Evolutionary conservation across 1,139 yeast genomes (phyloP).

Genomic region (Yamadazyma diospyri): DNA sequence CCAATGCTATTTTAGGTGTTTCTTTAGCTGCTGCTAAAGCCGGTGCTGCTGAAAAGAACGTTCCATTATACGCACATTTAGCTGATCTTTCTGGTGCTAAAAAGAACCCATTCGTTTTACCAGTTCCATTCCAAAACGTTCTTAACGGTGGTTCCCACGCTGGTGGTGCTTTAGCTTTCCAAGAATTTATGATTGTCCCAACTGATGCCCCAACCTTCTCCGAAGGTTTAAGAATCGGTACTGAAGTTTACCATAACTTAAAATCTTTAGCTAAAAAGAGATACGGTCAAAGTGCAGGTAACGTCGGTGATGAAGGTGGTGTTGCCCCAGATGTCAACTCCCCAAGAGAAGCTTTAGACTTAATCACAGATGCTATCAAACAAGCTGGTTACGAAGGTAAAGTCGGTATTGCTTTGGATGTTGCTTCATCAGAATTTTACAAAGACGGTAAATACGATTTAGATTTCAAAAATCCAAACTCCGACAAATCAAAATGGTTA

Average conservation of each 20-base stretch:
- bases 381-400: slow-evolving; percentile 90
- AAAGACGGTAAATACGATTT: slow-evolving; percentile 93
- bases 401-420: slow-evolving; percentile 87
- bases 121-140: slow-evolving; percentile 97
- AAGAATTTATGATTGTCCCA: slow-evolving; percentile 98
- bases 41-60: slow-evolving; percentile 86
- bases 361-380: slow-evolving; percentile 82
- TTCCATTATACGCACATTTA: slow-evolving; percentile 84
- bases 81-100: slow-evolving; percentile 65
- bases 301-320: slow-evolving; percentile 99
- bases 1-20: slow-evolving; percentile 94
- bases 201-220: slow-evolving; percentile 80
- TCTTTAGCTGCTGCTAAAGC: slow-evolving; percentile 92
- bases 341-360: slow-evolving; percentile 93
- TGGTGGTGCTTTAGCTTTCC: slow-evolving; percentile 97
- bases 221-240: slow-evolving; percentile 92
- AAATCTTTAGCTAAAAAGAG: slow-evolving; percentile 85
- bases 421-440: slow-evolving; percentile 96
- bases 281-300: slow-evolving; percentile 97
- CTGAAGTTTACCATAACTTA: slow-evolving; percentile 94
- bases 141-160: slow-evolving; percentile 99
- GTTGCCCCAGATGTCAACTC: slow-evolving; percentile 94
- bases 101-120: slow-evolving; percentile 69
- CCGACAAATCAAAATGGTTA: slow-evolving; percentile 86
- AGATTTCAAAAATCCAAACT: slow-evolving; percentile 94